Conservation (phyloP, 2,329 filamentous ascomycete species). For the Neopestalotiopsis sp. region DNA sequence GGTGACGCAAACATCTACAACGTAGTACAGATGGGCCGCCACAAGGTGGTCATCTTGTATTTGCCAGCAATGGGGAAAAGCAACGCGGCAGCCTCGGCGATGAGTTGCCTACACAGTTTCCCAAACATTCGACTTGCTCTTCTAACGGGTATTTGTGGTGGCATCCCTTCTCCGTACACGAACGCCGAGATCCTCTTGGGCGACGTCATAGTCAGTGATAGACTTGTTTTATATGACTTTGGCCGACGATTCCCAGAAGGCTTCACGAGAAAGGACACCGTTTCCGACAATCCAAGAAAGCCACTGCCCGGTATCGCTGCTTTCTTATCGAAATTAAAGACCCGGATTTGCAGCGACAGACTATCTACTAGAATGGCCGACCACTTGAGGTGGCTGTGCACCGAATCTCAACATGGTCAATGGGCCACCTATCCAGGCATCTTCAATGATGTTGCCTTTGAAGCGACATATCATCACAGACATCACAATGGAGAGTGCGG, state of each 20-base stretch:
- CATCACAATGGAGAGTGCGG: not conserved
- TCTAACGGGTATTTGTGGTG: not conserved
- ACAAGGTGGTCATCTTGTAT: not conserved
- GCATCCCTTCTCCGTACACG: not conserved
- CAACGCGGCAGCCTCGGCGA: not conserved
- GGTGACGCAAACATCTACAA: not conserved
- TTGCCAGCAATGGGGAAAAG: not conserved
- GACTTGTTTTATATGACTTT: not conserved
- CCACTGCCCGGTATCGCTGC: not conserved
- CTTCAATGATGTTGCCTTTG: not conserved
- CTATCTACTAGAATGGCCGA: not conserved
- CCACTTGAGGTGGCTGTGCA: not conserved
- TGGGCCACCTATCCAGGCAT: not conserved
- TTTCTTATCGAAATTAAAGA: not conserved
- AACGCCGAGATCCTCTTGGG: not conserved
- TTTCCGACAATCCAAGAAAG: not conserved
- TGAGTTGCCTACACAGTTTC: not conserved
- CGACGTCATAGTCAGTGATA: not conserved
- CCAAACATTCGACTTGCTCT: not conserved
- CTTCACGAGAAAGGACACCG: not conserved
- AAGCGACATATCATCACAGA: not conserved
- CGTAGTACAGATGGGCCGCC: not conserved
- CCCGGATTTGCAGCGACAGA: not conserved
- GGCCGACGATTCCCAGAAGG: not conserved
- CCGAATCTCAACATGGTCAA: not conserved